Percentiles rank a stretch among this genome's conserved stretches.
Evolutionary conservation across 768 basidiomycete species (phyloP).

Genomic region (Pulveroboletus sp.): DNA sequence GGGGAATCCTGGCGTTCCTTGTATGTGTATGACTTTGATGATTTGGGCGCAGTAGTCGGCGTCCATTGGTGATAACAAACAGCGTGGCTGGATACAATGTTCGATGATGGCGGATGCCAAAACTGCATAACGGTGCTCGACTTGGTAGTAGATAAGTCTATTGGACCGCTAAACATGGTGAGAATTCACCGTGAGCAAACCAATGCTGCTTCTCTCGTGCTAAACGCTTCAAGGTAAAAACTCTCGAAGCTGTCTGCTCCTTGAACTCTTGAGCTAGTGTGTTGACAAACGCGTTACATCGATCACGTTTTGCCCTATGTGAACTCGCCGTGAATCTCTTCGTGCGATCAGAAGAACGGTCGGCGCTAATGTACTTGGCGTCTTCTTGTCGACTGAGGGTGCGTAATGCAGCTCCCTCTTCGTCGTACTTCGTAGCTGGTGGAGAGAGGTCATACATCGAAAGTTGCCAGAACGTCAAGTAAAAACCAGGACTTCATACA

Average conservation of each 20-base stretch:
- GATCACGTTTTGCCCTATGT: conserved; percentile 60
- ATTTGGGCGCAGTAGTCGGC: conserved; percentile 92
- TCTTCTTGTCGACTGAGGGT: conserved; percentile 67
- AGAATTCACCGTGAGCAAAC: conserved; percentile 60
- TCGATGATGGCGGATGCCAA: conserved; percentile 70
- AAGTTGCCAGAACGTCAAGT: conserved; percentile 95
- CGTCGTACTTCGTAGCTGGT: conserved; percentile 72
- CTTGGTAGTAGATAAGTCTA: conserved; percentile 14
- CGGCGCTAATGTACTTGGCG: conserved; percentile 54
- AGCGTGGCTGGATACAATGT: conserved; percentile 89
- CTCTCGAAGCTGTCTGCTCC: conserved; percentile 66
- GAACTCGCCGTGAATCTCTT: conserved; percentile 52
- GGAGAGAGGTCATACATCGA: conserved; percentile 85
- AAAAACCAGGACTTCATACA: conserved; percentile 74
- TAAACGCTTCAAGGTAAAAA: conserved; percentile 72
- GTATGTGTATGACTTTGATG: conserved; percentile 79
- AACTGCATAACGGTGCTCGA: conserved; percentile 36
- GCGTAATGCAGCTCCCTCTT: conserved; percentile 60
- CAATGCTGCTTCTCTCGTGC: conserved; percentile 76
- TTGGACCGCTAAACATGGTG: neutral
- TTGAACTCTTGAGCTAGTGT: conserved; percentile 66
- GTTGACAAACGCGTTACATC: conserved; percentile 57
- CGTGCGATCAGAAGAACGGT: conserved; percentile 62
- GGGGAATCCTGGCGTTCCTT: conserved; percentile 87
- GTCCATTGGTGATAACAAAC: conserved; percentile 92